Evolutionary conservation across 768 basidiomycete species (phyloP), one percentile per base, ranked within the genome.

Genomic region (Leccinum disarticulatum): DNA sequence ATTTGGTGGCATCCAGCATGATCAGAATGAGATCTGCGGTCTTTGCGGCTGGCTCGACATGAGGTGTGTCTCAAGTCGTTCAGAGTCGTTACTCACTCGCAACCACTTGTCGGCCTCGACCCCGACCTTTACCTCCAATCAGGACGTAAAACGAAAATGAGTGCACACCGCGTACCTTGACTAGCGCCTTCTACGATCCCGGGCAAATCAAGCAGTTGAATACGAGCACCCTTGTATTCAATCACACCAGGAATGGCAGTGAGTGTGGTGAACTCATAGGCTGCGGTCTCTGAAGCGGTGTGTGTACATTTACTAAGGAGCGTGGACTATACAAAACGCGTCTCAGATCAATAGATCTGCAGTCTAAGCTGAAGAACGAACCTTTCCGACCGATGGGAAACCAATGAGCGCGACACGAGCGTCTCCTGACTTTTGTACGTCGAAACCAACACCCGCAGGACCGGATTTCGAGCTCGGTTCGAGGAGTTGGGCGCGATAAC

Each of bases 181-280:
- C 90, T 91, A 19, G 93, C 93, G 14, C 93, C 93, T 74, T 95
- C 93, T 8, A 98, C 93, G 65, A 98, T 98, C 74, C 95, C 95
- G 2, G 95, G 95, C 33, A 98, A 78, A 83, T 98, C 95, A 15
- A 98, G 83, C 49, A 98, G 82, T 71, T 99, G 97, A 58, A 98
- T 95, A 47, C 93, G 83, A 3, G 89, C 88, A 30, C 97, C 97
- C 73, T 96, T 87, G 72, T 98, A 91, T 68, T 98, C 95, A 17
- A 98, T 85, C 3, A 98, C 97, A 52, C 97, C 97, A 36, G 97
- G 96, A 61, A 99, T 98, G 10, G 97, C 96, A 10, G 91, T 92
- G 33, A 96, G 82, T 4, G 93, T 96, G 3, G 95, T 97, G 75
- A 97, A 98, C 72, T 98, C 95, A 70, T 97, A 98, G 13, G 93